Base-by-base conservation (phyloP, 768 basidiomycete genomes). In the Tephrocybe sp. region DNA sequence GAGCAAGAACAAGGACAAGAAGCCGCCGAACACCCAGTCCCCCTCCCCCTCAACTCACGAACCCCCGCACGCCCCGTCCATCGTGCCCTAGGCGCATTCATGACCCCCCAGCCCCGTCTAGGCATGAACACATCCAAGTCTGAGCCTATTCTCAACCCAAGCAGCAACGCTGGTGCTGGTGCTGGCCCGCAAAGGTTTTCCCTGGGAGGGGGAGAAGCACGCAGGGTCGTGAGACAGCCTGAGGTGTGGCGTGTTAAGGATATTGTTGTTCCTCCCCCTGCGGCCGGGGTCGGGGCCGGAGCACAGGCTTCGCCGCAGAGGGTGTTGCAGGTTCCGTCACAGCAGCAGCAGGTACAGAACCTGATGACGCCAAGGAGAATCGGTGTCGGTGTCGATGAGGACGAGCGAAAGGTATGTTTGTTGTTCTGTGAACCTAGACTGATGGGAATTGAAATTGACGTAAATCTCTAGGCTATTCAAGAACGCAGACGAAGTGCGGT, bases 401-500 rank as follows among this genome's bases (percentile, higher is more conserved):
- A 76, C 49, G 80, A 83, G 56, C 65, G 74, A 23, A 74, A 72
- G 68, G 76, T 73, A 31, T 19, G 51, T 36, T 35, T 53, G 34
- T 35, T 26, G 17, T 10, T 39, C 39, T 39, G n/a, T n/a, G n/a
- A n/a, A n/a, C n/a, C n/a, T n/a, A n/a, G n/a, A n/a, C n/a, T n/a
- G n/a, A n/a, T n/a, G n/a, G n/a, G n/a, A 17, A 26, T 39, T 40
- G 5, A 13, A 46, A 17, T 40, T 36, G 10, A 12, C 26, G 30
- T 16, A 12, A 9, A 10, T 48, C 17, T 13, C 8, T 49, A 80
- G 74, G 84, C 82, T 0, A 86, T 87, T 36, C 76, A 78, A 55
- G 84, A 84, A 47, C 76, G 85, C 8, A 68, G 85, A 20, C 72
- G 77, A 9, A 85, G 83, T 48, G 85, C 84, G 0, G 61, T 85